phyloP scores from a whole-genome alignment of 192 early-diverging fungal genomes.

The Phycomyces blakesleeanus region DNA sequence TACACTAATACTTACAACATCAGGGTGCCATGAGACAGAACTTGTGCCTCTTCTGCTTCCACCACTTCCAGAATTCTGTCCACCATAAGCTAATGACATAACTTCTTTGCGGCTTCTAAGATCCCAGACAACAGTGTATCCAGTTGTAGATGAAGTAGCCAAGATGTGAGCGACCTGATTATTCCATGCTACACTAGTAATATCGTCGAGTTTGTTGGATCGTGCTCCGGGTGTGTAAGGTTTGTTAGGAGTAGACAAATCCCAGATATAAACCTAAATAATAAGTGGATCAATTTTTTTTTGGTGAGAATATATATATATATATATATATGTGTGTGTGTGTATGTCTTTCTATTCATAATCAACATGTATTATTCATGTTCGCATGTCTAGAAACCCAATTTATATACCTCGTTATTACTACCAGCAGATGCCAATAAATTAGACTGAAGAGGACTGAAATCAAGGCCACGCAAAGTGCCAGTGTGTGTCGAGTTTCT shows the following conservation, averaged over 20 bases:
- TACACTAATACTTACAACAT: conserved; percentile 59
- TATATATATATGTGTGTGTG: too few species aligned
- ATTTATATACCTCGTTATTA: conserved; percentile 79
- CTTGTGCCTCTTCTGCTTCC: conserved; percentile 74
- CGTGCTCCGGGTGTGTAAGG: conserved; percentile 84
- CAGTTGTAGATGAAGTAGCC: conserved; percentile 86
- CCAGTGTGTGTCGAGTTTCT: conserved; percentile 77
- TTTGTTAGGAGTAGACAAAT: conserved; percentile 81
- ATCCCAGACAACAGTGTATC: conserved; percentile 96
- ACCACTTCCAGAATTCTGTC: conserved; percentile 45
- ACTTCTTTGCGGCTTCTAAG: conserved; percentile 83
- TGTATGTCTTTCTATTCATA: too few species aligned
- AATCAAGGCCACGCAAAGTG: conserved; percentile 86
- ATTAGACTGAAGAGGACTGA: conserved; percentile 83
- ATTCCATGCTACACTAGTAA: conserved; percentile 92
- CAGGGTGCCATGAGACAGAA: conserved; percentile 88
- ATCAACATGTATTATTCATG: too few species aligned
- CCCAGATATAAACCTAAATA: conserved; percentile 88
- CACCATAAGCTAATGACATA: conserved; percentile 63
- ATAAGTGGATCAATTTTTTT: too few species aligned
- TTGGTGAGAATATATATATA: too few species aligned
- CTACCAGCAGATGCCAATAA: conserved; percentile 85
- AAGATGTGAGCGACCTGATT: conserved; percentile 89
- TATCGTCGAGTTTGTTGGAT: conserved; percentile 82
- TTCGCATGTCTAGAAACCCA: background rate